phyloP scores from a whole-genome alignment of 1,284 basidiomycete genomes.

The Chalciporus sp. region DNA sequence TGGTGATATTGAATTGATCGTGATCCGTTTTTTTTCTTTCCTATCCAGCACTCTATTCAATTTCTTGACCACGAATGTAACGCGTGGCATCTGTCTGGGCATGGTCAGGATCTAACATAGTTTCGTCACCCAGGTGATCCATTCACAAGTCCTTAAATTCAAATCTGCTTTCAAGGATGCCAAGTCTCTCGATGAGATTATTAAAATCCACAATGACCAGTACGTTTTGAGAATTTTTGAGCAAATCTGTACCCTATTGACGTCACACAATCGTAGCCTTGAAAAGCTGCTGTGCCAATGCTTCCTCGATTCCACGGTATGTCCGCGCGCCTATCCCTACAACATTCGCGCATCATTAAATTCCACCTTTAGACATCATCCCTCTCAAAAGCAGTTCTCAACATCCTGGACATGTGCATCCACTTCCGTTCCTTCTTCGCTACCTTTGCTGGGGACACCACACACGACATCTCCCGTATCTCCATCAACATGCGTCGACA shows the following conservation, averaged over 20 bases:
- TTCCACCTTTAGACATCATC: slow-evolving; percentile 51
- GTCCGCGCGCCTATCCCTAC: slow-evolving; percentile 23
- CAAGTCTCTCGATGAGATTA: slow-evolving; percentile 76
- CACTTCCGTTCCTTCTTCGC: slow-evolving; percentile 67
- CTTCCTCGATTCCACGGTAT: slow-evolving; percentile 66
- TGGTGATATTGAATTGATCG: slow-evolving; percentile 10
- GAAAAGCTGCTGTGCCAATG: slow-evolving; percentile 64
- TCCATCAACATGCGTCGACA: slow-evolving; percentile 58
- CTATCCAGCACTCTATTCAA: slow-evolving; percentile 62
- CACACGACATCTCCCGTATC: slow-evolving; percentile 60
- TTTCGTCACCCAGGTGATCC: slow-evolving; percentile 57
- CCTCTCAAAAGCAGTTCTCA: slow-evolving; percentile 64
- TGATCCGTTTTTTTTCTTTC: not conserved
- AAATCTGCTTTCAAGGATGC: slow-evolving; percentile 56
- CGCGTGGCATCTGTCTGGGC: slow-evolving; percentile 18
- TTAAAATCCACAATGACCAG: slow-evolving; percentile 72
- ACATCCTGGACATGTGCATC: slow-evolving; percentile 73
- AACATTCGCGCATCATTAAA: not conserved
- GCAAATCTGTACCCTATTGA: not conserved
- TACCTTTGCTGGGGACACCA: slow-evolving; percentile 59
- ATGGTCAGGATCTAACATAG: not conserved
- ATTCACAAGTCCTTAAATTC: slow-evolving; percentile 60
- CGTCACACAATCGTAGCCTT: slow-evolving; percentile 44
- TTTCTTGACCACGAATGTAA: slow-evolving; percentile 76
- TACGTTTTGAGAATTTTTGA: slow-evolving; percentile 40